A percentile compares a stretch with the other conserved stretches of the same genome.
Conservation (phyloP, 768 basidiomycete genomes). For the Podaxis sp. region DNA sequence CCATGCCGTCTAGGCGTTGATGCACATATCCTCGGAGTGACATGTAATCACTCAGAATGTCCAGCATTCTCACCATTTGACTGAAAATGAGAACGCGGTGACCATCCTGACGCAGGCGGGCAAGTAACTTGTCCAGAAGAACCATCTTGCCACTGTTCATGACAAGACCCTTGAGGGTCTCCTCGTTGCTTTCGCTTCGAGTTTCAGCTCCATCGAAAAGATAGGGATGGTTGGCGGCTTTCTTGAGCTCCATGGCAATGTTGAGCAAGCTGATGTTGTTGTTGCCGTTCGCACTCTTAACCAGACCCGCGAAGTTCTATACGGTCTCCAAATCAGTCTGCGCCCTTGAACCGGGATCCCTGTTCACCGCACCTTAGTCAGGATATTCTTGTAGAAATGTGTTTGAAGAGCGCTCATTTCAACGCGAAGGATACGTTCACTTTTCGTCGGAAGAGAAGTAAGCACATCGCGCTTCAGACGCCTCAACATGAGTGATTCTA, state of each 20-base stretch:
- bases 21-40: slow-evolving; percentile 83
- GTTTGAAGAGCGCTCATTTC: slow-evolving; percentile 98
- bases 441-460: slow-evolving; percentile 95
- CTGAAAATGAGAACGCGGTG: slow-evolving; percentile 99
- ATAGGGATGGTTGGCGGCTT: slow-evolving; percentile 97
- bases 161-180: slow-evolving; percentile 91
- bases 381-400: slow-evolving; percentile 98
- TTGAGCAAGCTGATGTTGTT: slow-evolving; percentile 95
- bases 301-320: slow-evolving; percentile 90
- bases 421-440: slow-evolving; percentile 94
- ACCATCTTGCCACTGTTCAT: slow-evolving; percentile 99
- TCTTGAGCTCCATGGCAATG: slow-evolving; percentile 98
- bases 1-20: slow-evolving; percentile 95
- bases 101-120: slow-evolving; percentile 83
- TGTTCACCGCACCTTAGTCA: slow-evolving; percentile 68
- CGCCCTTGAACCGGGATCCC: neutral
- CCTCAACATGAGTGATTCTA: slow-evolving; percentile 92
- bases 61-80: slow-evolving; percentile 98
- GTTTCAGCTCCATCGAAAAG: slow-evolving; percentile 95
- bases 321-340: slow-evolving; percentile 8
- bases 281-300: slow-evolving; percentile 86
- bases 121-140: slow-evolving; percentile 94
- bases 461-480: slow-evolving; percentile 95
- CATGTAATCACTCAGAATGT: slow-evolving; percentile 99
- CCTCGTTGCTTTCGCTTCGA: slow-evolving; percentile 60